Evolutionary conservation across 2,329 filamentous ascomycete genomes (phyloP).

Genomic region (Tympanopsis confertula): DNA sequence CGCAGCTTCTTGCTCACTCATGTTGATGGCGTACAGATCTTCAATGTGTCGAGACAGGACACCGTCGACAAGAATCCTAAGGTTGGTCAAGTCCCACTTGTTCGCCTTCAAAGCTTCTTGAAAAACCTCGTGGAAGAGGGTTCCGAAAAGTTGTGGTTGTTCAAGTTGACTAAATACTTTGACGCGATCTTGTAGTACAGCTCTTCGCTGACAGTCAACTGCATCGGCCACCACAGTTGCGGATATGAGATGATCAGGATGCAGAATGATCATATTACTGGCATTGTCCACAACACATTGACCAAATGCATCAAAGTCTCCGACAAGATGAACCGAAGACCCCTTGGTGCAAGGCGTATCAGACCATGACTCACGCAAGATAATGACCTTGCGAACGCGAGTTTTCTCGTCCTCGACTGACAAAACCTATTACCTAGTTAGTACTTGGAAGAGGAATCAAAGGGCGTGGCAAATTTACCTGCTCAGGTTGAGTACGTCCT

Average conservation of each 20-base stretch:
- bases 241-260: slow-evolving; percentile 64
- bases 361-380: slow-evolving; percentile 55
- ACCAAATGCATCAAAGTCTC: slow-evolving; percentile 40
- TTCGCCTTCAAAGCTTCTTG: slow-evolving; percentile 57
- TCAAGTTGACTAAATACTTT: slow-evolving; percentile 55
- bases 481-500: slow-evolving; percentile 39
- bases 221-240: slow-evolving; percentile 64
- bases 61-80: slow-evolving; percentile 40
- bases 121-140: slow-evolving; percentile 61
- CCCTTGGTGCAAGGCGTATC: slow-evolving; percentile 47
- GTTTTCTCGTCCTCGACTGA: slow-evolving; percentile 49
- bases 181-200: slow-evolving; percentile 61
- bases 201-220: slow-evolving; percentile 55
- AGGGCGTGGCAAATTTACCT: slow-evolving; percentile 28
- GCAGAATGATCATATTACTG: slow-evolving; percentile 55
- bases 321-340: slow-evolving; percentile 56
- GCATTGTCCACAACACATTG: slow-evolving; percentile 53
- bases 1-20: slow-evolving; percentile 44
- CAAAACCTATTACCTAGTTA: slow-evolving; percentile 31
- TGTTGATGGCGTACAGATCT: slow-evolving; percentile 54
- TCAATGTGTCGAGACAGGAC: slow-evolving; percentile 50
- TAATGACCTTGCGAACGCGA: slow-evolving; percentile 39
- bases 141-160: slow-evolving; percentile 58
- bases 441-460: neutral
- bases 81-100: slow-evolving; percentile 45